Evolutionary conservation across 1,284 basidiomycete genomes (phyloP), one percentile per base, ranked within the genome.

Genomic region (Pyrrhoderma noxium): DNA sequence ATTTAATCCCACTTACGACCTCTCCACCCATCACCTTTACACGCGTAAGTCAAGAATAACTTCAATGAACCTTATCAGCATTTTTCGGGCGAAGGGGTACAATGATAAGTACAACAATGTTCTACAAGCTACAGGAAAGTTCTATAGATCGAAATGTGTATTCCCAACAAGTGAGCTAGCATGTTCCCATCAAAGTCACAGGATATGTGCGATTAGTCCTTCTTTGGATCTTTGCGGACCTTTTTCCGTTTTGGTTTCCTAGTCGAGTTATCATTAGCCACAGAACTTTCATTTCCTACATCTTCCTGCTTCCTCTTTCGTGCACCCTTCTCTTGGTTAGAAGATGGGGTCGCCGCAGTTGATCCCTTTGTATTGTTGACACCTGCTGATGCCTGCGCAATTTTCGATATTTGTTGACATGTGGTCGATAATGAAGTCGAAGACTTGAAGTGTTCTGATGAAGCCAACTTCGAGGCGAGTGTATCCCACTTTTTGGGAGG

Each of bases 201-300:
- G 27, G 27, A 31, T 31, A 31, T 31, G 27, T 31, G 27, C 27
- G 27, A 31, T 11, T 31, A 31, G 11, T 31, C 27, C 27, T 31
- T 31, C 27, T 31, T 31, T 31, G 27, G 27, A 11, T 11, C 11
- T 11, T 31, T 31, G 27, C 27, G 27, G 52, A 67, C 68, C 64
- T 77, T 82, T 68, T 79, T 84, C 57, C 72, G 72, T 62, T 75
- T 79, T 45, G 63, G 60, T 60, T 71, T 76, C 57, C 71, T 72
- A 51, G 63, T 56, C 36, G 52, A 58, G n/a, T 45, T 35, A 23
- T 58, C 51, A 4, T 57, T 56, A 58, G 61, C 62, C 8, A 60
- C 59, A n/a, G 62, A 63, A 3, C 64, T 58, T 36, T 56, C 58
- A 18, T 18, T 40, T 40, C 59, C 60, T 47, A 65, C 65, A 39